These are phyloP conservation scores for Cylindrotheca fusiformis DNA, from an alignment of 108 stramenopile genomes.

Conservation along the genomic window DNA sequence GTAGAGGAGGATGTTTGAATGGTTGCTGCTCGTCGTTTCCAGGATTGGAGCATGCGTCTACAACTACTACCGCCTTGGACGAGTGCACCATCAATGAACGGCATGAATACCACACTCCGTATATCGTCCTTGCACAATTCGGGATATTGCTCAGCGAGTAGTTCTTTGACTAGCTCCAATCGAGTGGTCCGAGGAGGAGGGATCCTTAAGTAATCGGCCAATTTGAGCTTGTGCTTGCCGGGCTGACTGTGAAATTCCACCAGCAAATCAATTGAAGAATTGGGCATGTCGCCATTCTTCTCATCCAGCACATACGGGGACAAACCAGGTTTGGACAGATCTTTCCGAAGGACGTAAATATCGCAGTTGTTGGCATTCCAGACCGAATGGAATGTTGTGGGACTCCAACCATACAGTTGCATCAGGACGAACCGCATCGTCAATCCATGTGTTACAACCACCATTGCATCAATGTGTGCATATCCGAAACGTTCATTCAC, in stretches of 20 bases:
- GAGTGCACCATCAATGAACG: not conserved
- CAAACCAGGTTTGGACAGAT: conserved; percentile 27
- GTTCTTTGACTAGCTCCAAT: conserved; percentile 20
- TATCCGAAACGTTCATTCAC: conserved; percentile 35
- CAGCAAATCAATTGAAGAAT: conserved; percentile 28
- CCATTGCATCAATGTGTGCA: conserved; percentile 29
- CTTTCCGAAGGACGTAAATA: conserved; percentile 31
- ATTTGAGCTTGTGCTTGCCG: conserved; percentile 7
- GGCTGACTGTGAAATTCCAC: conserved; percentile 9
- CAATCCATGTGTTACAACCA: conserved; percentile 48
- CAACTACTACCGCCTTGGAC: too few species aligned
- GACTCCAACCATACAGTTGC: conserved; percentile 31
- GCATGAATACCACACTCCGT: not conserved
- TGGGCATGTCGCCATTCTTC: conserved; percentile 24
- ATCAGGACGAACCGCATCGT: conserved; percentile 44
- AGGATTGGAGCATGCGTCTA: too few species aligned
- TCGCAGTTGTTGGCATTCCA: conserved; percentile 47
- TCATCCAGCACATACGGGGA: conserved; percentile 39
- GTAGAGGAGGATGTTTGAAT: too few species aligned
- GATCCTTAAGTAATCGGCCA: conserved; percentile 36
- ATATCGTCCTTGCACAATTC: not conserved
- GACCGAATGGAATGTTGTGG: conserved; percentile 38
- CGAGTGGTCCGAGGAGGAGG: conserved; percentile 34
- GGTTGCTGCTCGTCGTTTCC: too few species aligned
- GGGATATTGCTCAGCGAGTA: conserved; percentile 36